Evolutionary conservation across 257 asterid species (phyloP), one percentile per base, ranked within the genome.

Genomic region (Salvia rosmarinus): DNA sequence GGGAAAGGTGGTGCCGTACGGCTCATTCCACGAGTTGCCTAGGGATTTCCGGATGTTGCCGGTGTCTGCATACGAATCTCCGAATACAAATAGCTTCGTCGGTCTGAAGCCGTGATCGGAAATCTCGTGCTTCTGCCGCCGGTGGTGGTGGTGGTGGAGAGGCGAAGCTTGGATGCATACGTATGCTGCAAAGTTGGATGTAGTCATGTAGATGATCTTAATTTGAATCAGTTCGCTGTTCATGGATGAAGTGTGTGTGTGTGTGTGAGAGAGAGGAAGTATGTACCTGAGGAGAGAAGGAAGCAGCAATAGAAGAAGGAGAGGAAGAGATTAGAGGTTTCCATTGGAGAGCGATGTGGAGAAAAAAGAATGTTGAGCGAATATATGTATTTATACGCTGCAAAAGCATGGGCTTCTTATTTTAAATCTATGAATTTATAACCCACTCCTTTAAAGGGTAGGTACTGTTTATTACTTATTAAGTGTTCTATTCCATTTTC

Each of bases 61-160:
- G 0, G 99, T 95, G 70, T 95, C 99, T 0, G 84, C 96, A 47
- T 95, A 95, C 0, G 99, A 91, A 63, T 95, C 99, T 17, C 99
- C 98, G 47, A 95, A 95, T 4, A 95, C 99, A 54, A 95, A 95
- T 5, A 91, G 74, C 82, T 88, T 91, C 5, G 86, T 78, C 23
- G 87, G 85, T n/a, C 79, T 65, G 17, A 70, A 74, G 1, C 77
- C 77, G 11, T 59, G 7, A 57, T 72, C 79, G 51, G 25, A 35
- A 1, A 20, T 16, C 71, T 73, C 67, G 1, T 46, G 68, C 32
- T 49, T 37, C 35, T 78, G 75, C 56, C 61, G 42, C 17, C 49
- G 78, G 46, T 10, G 73, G 67, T 2, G 64, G 63, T 47, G 70
- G 71, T 61, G 87, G 58, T 66, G 79, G 3, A 14, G 75, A 4